These are phyloP conservation scores for Stentor roeselii DNA, from an alignment of 73 alveolate species.

Conservation along the genomic window DNA sequence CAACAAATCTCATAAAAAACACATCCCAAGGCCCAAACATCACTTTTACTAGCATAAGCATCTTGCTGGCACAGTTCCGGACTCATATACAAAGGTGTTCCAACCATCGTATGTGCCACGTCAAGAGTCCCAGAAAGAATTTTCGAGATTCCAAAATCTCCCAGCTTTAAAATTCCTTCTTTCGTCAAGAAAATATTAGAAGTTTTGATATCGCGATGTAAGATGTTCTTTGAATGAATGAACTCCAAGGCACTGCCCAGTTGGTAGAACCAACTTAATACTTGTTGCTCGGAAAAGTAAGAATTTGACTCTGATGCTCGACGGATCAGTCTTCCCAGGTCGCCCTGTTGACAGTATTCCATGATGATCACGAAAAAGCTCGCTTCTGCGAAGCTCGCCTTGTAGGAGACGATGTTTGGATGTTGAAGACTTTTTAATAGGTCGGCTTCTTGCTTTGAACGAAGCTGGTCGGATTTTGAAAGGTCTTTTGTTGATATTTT, in stretches of 20 bases:
- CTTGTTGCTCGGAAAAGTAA: conserved; percentile 46
- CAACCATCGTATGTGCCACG: conserved; percentile 59
- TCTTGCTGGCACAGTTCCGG: conserved; percentile 76
- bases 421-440: conserved; percentile 33
- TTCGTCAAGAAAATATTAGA: conserved; percentile 68
- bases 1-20: conserved; percentile 69
- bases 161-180: conserved; percentile 65
- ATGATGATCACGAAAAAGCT: conserved; percentile 46
- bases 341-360: conserved; percentile 79
- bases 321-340: conserved; percentile 47
- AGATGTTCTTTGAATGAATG: conserved; percentile 34
- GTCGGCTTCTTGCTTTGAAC: conserved; percentile 38
- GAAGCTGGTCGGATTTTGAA: background rate
- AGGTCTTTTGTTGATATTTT: background rate
- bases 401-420: conserved; percentile 37
- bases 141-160: conserved; percentile 93
- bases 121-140: conserved; percentile 51
- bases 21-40: conserved; percentile 82
- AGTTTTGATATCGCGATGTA: conserved; percentile 51
- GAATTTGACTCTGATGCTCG: conserved; percentile 27
- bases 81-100: conserved; percentile 76
- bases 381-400: conserved; percentile 40
- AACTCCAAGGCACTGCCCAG: conserved; percentile 37
- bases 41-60: conserved; percentile 76
- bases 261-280: conserved; percentile 51